Conservation (phyloP, 1,139 yeast species). For the Geotrichum carabidarum region DNA sequence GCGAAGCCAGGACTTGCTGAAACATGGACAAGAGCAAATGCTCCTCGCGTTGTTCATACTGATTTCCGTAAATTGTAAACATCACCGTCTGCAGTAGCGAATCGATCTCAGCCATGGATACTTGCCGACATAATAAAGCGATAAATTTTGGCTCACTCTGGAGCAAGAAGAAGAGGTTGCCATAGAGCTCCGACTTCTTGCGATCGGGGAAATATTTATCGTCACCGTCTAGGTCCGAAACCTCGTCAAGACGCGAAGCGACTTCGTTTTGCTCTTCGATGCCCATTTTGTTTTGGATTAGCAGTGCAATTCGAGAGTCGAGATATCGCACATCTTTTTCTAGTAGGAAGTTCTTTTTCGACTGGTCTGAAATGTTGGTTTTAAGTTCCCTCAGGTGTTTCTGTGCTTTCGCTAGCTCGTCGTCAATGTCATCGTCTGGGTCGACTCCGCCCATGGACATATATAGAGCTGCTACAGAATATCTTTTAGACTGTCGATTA, state of each 20-base stretch:
- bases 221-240: constrained; percentile 19
- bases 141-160: constrained; percentile 42
- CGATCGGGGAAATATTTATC: constrained; percentile 32
- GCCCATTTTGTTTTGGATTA: constrained; percentile 41
- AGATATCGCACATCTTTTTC: constrained; percentile 42
- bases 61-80: constrained; percentile 44
- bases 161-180: constrained; percentile 39
- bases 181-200: constrained; percentile 36
- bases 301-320: constrained; percentile 40
- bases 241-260: constrained; percentile 34
- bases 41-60: constrained; percentile 43
- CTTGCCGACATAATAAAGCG: constrained; percentile 37
- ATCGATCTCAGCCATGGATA: constrained; percentile 40
- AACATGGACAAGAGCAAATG: constrained; percentile 40
- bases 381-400: constrained; percentile 36
- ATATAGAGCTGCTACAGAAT: constrained; percentile 39
- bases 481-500: constrained; percentile 37
- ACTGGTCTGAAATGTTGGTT: constrained; percentile 38
- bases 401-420: constrained; percentile 39
- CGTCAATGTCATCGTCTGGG: constrained; percentile 39
- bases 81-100: constrained; percentile 41
- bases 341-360: constrained; percentile 39
- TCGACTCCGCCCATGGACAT: constrained; percentile 40
- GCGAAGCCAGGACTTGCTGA: constrained; percentile 39
- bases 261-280: constrained; percentile 39